Base-by-base conservation (phyloP, 192 early-diverging fungal genomes). In the Mortierella claussenii region DNA sequence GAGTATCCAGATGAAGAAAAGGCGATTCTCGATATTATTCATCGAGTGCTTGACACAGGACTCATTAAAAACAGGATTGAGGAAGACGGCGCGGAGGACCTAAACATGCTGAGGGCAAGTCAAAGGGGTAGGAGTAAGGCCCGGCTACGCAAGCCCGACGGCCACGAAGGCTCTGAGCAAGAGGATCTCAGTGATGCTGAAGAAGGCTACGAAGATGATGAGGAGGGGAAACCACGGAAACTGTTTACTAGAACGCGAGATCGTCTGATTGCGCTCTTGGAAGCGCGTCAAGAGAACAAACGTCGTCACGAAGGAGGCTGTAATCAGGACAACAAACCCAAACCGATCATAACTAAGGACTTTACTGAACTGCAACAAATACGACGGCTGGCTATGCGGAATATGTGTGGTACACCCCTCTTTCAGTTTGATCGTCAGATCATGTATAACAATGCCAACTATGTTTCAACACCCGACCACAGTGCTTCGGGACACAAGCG, bases 361-460 rank as follows among this genome's bases (percentile, higher is more conserved):
- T 21, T 27, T 21, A 50, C 55, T 1, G 57, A 46, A 7, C 21
- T 67, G 26, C 49, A 40, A 15, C 20, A 55, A 34, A 60, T 36
- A 10, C 52, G 64, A 0, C 33, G 59, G 17, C 20, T 55, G 6
- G 73, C 73, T 4, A 57, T 45, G 43, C 30, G 73, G 40, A 67
- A 76, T 32, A 76, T 76, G 73, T 62, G 64, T 23, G 47, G 53
- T 20, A 31, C 52, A 3, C 73, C 73, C 3, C 28, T 67, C 24
- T 4, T 68, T 11, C 48, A 33, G 13, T 60, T 51, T 44, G 52
- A 52, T 36, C 67, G 69, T 18, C 68, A 70, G 23, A 44, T 79
- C 56, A 54, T 67, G 24, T 69, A 79, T 33, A 55, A 60, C 23
- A 50, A 71, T 2, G 23, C 49, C 3, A 56, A 60, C n/a, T 40